phyloP scores from a whole-genome alignment of 1,284 basidiomycete genomes.

The Trichosporon coremiiforme region DNA sequence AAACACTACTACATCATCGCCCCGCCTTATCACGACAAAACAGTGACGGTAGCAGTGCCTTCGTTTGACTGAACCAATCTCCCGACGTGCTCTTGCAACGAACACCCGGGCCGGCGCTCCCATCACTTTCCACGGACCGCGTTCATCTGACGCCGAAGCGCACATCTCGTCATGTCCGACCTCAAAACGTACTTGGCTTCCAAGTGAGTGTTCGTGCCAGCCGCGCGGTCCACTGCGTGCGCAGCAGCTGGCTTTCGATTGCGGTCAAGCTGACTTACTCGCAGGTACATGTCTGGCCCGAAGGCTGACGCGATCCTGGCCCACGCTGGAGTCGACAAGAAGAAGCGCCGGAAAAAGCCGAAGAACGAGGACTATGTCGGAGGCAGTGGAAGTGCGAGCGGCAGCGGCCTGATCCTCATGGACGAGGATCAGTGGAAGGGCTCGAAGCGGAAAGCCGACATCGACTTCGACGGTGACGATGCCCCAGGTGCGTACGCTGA shows the following conservation, averaged over 20 bases:
- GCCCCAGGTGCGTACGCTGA: conserved; percentile 53
- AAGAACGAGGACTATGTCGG: conserved; percentile 61
- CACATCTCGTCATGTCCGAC: conserved; percentile 48
- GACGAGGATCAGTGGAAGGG: conserved; percentile 60
- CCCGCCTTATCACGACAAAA: neutral
- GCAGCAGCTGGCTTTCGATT: neutral
- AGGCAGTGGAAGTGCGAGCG: conserved; percentile 35
- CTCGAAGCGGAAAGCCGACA: conserved; percentile 52
- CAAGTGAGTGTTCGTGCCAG: conserved; percentile 44
- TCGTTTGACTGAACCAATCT: neutral
- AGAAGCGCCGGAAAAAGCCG: conserved; percentile 67
- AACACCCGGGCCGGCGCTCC: neutral
- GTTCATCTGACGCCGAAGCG: neutral
- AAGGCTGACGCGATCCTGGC: conserved; percentile 95
- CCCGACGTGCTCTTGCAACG: neutral
- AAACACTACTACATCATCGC: conserved; percentile 16
- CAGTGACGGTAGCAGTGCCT: conserved; percentile 4
- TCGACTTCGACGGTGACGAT: conserved; percentile 53
- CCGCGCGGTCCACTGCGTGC: neutral
- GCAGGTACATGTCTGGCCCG: conserved; percentile 87
- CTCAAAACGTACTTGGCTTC: conserved; percentile 61
- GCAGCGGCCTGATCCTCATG: conserved; percentile 46
- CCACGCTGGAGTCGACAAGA: conserved; percentile 61
- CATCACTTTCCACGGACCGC: neutral
- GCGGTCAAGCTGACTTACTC: conserved; percentile 22